Evolutionary conservation across 495 filamentous ascomycete species (phyloP), one percentile per base, ranked within the genome.

Genomic region (Xylaria intraflava): DNA sequence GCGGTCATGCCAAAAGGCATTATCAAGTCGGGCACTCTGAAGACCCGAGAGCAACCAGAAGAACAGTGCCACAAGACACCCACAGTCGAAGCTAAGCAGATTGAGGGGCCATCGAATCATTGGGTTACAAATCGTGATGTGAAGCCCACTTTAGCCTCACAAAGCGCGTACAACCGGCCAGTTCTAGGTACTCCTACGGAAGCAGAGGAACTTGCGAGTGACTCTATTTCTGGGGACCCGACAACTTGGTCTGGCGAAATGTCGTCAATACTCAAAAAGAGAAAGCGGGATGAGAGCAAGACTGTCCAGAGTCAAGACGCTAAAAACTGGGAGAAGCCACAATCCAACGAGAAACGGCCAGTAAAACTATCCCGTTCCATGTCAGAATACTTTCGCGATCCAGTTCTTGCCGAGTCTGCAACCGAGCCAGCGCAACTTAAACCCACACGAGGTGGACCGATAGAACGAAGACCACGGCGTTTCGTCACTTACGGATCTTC

Each of bases 11-110:
- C 64, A 17, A 67, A 65, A 46, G 64, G 70, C 2, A 73, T 76
- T 41, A 70, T 76, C 61, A 76, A 73, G 52, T 49, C 58, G 12
- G 42, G 38, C 11, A 55, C 58, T 4, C 51, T 40, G n/a, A 62
- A 53, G 33, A 47, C 31, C 8, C 51, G 53, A 22, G 39, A 16
- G 24, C 30, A 53, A 38, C 11, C 2, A 22, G 54, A 61, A 43
- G 14, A 30, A 44, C 22, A 23, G 14, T 51, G 43, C 14, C 23
- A 48, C 9, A 46, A 27, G 4, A 10, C 19, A 24, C 14, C n/a
- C 19, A 26, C 39, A 16, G 17, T 17, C 24, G 46, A 56, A 20
- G 2, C 24, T 4, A 51, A 54, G 40, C 20, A 30, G 19, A 24
- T 51, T 23, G 36, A 0, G 27, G 42, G 20, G 20, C 20, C 56